These are phyloP conservation scores for Dalbergia cultrata DNA, from an alignment of 306 rosid species.

Conservation along the genomic window DNA sequence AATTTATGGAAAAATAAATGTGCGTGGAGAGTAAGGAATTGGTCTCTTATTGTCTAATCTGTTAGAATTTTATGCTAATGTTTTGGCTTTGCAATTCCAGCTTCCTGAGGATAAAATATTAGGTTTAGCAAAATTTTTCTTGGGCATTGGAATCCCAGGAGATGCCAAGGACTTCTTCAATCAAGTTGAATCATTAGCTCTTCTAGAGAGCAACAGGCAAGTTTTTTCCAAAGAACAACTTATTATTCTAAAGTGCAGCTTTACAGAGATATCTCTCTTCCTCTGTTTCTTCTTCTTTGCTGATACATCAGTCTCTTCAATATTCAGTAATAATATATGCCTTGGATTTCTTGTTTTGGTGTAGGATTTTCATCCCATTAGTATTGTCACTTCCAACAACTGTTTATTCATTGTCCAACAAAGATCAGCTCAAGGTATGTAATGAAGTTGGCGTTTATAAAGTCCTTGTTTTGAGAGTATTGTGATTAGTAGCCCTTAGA, in stretches of 20 bases:
- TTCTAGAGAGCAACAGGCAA: slow-evolving; percentile 84
- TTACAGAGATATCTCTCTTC: slow-evolving; percentile 16
- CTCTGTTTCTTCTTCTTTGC: slow-evolving; percentile 34
- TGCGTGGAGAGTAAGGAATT: slow-evolving; percentile 48
- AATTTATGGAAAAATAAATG: slow-evolving; percentile 80
- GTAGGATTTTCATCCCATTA: slow-evolving; percentile 85
- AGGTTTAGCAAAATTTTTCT: slow-evolving; percentile 94
- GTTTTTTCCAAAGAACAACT: slow-evolving; percentile 41
- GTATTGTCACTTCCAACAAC: slow-evolving; percentile 84
- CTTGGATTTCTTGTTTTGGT: slow-evolving; percentile 46
- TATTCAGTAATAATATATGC: slow-evolving; percentile 22
- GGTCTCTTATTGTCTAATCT: slow-evolving; percentile 9
- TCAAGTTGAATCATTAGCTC: slow-evolving; percentile 87
- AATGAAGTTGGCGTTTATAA: slow-evolving; percentile 25
- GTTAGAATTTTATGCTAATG: slow-evolving; percentile 42
- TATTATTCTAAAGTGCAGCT: slow-evolving; percentile 21
- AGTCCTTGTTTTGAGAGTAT: slow-evolving; percentile 13
- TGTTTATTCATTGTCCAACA: slow-evolving; percentile 81
- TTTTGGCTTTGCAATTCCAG: slow-evolving; percentile 64
- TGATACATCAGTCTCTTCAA: slow-evolving; percentile 1
- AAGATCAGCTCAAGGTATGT: slow-evolving; percentile 84
- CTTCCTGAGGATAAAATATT: slow-evolving; percentile 79
- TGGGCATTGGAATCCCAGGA: slow-evolving; percentile 95
- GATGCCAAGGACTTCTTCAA: slow-evolving; percentile 86
- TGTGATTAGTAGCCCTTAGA: slow-evolving; percentile 1